Conservation (phyloP, 345 rosid genomes). For the Salix arbutifolia region DNA sequence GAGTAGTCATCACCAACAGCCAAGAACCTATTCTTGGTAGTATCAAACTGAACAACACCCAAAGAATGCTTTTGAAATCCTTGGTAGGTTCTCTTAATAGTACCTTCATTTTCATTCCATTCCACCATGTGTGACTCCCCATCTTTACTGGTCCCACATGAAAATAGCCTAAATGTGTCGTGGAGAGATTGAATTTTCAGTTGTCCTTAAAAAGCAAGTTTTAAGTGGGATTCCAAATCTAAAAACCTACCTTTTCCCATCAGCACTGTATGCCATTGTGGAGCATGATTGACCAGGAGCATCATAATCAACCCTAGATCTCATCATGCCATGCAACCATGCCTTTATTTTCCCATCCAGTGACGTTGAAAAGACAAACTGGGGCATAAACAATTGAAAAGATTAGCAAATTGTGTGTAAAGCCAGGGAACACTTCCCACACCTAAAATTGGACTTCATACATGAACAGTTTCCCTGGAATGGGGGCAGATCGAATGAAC, state of each 20-base stretch:
- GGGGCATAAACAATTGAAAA: constrained; percentile 8
- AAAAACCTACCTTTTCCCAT: constrained; percentile 65
- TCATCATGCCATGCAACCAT: constrained; percentile 74
- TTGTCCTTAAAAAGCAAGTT: not conserved
- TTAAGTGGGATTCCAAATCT: not conserved
- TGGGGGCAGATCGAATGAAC: constrained; percentile 71
- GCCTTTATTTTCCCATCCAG: constrained; percentile 91
- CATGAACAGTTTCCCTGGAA: constrained; percentile 51
- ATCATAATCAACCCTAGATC: constrained; percentile 82
- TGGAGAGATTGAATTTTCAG: not conserved
- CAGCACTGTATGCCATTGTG: constrained; percentile 80
- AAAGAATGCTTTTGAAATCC: constrained; percentile 20
- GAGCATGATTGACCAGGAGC: constrained; percentile 91
- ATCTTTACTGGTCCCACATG: constrained; percentile 28
- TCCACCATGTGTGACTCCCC: constrained; percentile 30
- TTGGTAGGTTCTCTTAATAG: constrained; percentile 21
- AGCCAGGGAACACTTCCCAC: not conserved
- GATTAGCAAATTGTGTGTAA: not conserved
- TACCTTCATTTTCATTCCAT: constrained; percentile 37
- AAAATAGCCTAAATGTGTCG: constrained; percentile 19
- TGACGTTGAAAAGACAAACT: constrained; percentile 91
- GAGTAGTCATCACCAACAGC: constrained; percentile 29
- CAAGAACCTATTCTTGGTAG: constrained; percentile 23
- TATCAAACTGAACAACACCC: constrained; percentile 29
- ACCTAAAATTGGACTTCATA: constrained; percentile 14